Evolutionary conservation across 306 rosid genomes (phyloP).

Genomic region (Citrullus amarus): DNA sequence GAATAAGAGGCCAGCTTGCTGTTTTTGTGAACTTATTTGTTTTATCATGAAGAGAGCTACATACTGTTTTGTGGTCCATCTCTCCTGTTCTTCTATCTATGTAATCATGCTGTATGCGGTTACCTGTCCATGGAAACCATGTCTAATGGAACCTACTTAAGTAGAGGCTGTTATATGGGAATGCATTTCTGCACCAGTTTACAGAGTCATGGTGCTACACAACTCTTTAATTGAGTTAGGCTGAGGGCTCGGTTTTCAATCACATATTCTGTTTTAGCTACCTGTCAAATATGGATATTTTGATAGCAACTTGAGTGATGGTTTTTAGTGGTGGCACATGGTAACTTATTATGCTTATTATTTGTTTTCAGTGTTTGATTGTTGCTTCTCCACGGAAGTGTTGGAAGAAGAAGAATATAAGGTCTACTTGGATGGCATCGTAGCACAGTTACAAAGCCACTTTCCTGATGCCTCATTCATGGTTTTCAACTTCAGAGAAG

Average conservation of each 20-base stretch:
- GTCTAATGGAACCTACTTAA: background rate
- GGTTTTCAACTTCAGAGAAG: slow-evolving; percentile 98
- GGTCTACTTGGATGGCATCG: slow-evolving; percentile 80
- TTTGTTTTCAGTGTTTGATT: slow-evolving; percentile 69
- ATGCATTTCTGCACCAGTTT: background rate
- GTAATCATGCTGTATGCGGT: background rate
- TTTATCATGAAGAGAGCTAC: background rate
- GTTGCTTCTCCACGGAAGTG: slow-evolving; percentile 91
- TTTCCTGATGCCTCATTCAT: slow-evolving; percentile 94
- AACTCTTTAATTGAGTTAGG: background rate
- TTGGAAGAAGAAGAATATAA: slow-evolving; percentile 89
- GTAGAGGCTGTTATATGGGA: background rate
- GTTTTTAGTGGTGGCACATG: background rate
- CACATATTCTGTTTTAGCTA: background rate
- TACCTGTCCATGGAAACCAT: background rate
- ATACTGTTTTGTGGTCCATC: background rate
- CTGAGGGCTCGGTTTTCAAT: background rate
- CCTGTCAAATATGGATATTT: background rate
- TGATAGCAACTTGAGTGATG: background rate
- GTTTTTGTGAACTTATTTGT: background rate
- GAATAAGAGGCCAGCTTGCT: background rate
- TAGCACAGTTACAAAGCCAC: slow-evolving; percentile 83
- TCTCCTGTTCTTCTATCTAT: background rate
- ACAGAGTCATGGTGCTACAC: background rate
- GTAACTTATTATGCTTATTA: background rate